Evolutionary conservation across 2,329 filamentous ascomycete genomes (phyloP).

Genomic region (Penicillium sp.): DNA sequence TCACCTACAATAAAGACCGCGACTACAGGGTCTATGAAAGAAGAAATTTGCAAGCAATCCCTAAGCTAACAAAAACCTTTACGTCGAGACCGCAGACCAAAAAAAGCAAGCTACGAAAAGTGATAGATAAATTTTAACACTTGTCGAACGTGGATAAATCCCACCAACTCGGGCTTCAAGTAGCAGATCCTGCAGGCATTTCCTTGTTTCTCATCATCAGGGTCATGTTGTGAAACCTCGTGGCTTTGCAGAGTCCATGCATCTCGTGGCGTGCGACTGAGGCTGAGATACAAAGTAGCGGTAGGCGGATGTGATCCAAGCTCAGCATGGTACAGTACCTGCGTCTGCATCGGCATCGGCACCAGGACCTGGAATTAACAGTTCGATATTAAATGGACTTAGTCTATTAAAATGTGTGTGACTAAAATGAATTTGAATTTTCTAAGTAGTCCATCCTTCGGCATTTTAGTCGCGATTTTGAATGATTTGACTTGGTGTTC

Average conservation of each 20-base stretch:
- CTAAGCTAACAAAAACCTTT: not conserved
- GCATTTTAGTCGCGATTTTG: not conserved
- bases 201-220: not conserved
- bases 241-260: slow-evolving; percentile 4
- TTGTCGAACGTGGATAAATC: not conserved
- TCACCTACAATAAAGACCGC: not conserved
- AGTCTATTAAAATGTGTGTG: slow-evolving; percentile 9
- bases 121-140: not conserved
- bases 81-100: not conserved
- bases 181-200: not conserved
- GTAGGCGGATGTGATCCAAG: slow-evolving; percentile 2
- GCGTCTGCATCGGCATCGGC: slow-evolving; percentile 16
- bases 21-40: not conserved
- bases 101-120: not conserved
- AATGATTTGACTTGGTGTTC: not conserved
- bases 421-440: not conserved
- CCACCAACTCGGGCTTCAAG: not conserved
- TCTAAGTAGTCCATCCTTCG: not conserved
- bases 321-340: slow-evolving; percentile 21
- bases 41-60: not conserved
- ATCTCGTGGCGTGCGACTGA: slow-evolving; percentile 11
- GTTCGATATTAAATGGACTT: slow-evolving; percentile 8
- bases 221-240: slow-evolving; percentile 13
- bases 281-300: slow-evolving; percentile 15
- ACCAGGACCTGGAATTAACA: slow-evolving; percentile 1